Evolutionary conservation across 106 monocot genomes (phyloP).

Genomic region (Dendrobium chrysotoxum): DNA sequence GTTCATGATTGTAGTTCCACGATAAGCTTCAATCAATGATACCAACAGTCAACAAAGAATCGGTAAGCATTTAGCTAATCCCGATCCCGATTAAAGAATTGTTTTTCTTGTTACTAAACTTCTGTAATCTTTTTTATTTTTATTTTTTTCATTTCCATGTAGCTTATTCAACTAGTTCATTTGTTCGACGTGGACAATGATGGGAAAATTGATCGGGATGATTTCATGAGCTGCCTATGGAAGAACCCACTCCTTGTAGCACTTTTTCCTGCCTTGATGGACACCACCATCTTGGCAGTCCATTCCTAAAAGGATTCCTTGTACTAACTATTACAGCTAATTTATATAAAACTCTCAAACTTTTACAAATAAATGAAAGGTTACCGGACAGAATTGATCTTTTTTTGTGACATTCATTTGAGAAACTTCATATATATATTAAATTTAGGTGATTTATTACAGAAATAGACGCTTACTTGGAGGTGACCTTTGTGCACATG

Average conservation of each 20-base stretch:
- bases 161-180: constrained; percentile 33
- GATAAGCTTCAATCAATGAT: constrained; percentile 24
- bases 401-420: not conserved
- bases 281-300: not conserved
- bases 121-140: not conserved
- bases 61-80: constrained; percentile 24
- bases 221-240: constrained; percentile 59
- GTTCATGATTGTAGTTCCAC: constrained; percentile 24
- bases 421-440: not conserved
- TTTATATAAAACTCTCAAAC: not conserved
- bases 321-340: not conserved
- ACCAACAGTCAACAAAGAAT: constrained; percentile 13
- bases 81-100: not conserved
- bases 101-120: not conserved
- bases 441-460: not conserved
- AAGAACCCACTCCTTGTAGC: constrained; percentile 73
- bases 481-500: not conserved
- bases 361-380: not conserved
- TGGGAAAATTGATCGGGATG: constrained; percentile 44
- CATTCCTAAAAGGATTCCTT: not conserved
- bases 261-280: constrained; percentile 21
- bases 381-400: not conserved
- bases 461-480: too few relatives aligned
- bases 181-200: constrained; percentile 40
- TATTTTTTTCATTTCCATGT: constrained; percentile 4